Evolutionary conservation across 2,329 filamentous ascomycete species (phyloP).

Genomic region (Cladophialophora psammophila): DNA sequence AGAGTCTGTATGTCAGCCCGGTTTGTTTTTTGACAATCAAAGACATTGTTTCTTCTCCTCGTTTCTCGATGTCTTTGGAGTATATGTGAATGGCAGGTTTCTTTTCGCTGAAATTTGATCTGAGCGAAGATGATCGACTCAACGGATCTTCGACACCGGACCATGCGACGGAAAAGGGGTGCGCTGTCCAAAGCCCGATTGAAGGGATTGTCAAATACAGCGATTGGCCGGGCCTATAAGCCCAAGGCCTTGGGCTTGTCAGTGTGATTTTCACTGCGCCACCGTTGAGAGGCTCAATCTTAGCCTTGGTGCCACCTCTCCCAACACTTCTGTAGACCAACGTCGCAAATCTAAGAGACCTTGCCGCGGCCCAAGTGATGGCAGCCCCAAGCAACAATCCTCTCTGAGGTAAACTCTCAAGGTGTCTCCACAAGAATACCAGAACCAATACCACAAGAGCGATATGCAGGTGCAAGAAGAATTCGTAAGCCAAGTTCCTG

Average conservation of each 20-base stretch:
- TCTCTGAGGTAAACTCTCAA: slow-evolving; percentile 72
- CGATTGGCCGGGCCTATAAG: slow-evolving; percentile 74
- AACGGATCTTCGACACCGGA: slow-evolving; percentile 63
- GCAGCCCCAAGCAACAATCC: slow-evolving; percentile 78
- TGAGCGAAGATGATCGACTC: slow-evolving; percentile 25
- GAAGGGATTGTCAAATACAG: slow-evolving; percentile 75
- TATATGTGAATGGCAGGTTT: slow-evolving; percentile 50
- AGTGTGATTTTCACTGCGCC: slow-evolving; percentile 75
- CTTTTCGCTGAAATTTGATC: slow-evolving; percentile 36
- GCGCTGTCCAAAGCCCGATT: slow-evolving; percentile 73
- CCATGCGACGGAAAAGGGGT: slow-evolving; percentile 83
- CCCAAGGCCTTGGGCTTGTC: slow-evolving; percentile 70
- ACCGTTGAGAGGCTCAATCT: slow-evolving; percentile 72
- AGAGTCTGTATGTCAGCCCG: slow-evolving; percentile 85
- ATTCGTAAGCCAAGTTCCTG: slow-evolving; percentile 96
- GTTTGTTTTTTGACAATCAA: slow-evolving; percentile 88
- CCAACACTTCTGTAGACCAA: slow-evolving; percentile 71
- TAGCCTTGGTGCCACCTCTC: slow-evolving; percentile 67
- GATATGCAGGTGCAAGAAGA: slow-evolving; percentile 88
- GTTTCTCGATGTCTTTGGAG: slow-evolving; percentile 60
- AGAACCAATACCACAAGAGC: slow-evolving; percentile 73
- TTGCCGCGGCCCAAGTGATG: slow-evolving; percentile 78
- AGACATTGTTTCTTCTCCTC: slow-evolving; percentile 67
- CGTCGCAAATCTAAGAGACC: slow-evolving; percentile 67
- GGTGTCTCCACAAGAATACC: slow-evolving; percentile 79